These are phyloP conservation scores for Ascochyta rabiei DNA, from an alignment of 2,329 filamentous ascomycete species.

Conservation along the genomic window DNA sequence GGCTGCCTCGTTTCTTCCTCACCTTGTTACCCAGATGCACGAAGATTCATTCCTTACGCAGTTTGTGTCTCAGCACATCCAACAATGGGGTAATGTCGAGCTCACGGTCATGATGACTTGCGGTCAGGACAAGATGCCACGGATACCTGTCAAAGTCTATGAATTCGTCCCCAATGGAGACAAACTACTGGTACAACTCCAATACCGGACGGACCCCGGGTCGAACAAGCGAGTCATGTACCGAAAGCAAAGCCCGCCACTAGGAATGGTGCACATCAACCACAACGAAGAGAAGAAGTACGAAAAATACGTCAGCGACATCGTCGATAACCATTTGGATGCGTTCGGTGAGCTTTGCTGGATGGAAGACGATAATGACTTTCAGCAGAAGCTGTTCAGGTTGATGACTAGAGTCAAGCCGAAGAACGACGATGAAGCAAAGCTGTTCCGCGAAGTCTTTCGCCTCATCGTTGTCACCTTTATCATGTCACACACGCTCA, in stretches of 20 bases:
- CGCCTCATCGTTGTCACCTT: constrained; percentile 56
- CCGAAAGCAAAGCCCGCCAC: constrained; percentile 52
- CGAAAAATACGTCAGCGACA: constrained; percentile 52
- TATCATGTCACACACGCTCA: constrained; percentile 57
- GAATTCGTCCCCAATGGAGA: constrained; percentile 53
- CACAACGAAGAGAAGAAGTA: constrained; percentile 52
- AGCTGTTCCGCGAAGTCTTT: constrained; percentile 52
- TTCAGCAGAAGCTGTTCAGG: constrained; percentile 51
- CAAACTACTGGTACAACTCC: constrained; percentile 50
- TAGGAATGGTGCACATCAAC: constrained; percentile 55
- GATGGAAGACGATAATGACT: constrained; percentile 54
- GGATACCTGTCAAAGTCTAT: constrained; percentile 53
- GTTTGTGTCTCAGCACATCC: constrained; percentile 48
- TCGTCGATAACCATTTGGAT: constrained; percentile 50
- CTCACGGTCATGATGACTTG: constrained; percentile 53
- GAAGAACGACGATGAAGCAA: constrained; percentile 48
- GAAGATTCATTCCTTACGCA: constrained; percentile 51
- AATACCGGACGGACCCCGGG: constrained; percentile 49
- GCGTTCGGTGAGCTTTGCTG: constrained; percentile 53
- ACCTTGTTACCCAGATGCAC: constrained; percentile 50
- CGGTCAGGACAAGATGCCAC: constrained; percentile 50
- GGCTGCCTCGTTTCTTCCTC: constrained; percentile 52
- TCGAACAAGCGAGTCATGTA: constrained; percentile 41
- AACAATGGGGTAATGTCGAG: constrained; percentile 43
- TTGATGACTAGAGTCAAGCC: constrained; percentile 49